Conservation (phyloP, 805 yeast genomes). For the Scheffersomyces lignosus region DNA sequence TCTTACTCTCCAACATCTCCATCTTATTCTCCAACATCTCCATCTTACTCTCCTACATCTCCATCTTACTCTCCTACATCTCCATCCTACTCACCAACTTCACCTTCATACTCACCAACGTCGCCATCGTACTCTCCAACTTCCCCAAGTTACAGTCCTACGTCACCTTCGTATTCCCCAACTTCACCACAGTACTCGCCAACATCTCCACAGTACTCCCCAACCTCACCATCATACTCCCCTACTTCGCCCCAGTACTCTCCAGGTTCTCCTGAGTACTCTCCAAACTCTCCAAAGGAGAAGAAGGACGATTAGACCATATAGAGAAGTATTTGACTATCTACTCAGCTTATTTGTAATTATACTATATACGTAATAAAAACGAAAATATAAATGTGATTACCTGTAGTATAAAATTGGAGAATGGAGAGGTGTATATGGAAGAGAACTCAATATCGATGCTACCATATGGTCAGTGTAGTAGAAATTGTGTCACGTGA, state of each 20-base stretch:
- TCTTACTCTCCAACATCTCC: conserved; percentile 29
- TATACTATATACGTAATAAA: background rate
- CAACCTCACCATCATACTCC: conserved; percentile 50
- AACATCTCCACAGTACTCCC: conserved; percentile 52
- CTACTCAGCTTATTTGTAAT: background rate
- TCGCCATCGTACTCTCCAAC: conserved; percentile 70
- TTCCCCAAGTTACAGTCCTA: conserved; percentile 74
- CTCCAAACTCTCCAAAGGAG: conserved; percentile 43
- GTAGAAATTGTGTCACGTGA: too few species aligned
- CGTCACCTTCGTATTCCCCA: conserved; percentile 45
- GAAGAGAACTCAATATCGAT: too few species aligned
- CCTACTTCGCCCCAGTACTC: conserved; percentile 51
- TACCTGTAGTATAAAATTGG: too few species aligned
- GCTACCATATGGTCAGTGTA: too few species aligned
- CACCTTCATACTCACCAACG: conserved; percentile 23
- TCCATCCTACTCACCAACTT: conserved; percentile 26
- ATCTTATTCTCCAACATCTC: conserved; percentile 26
- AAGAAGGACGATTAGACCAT: conserved; percentile 14
- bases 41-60: conserved; percentile 26
- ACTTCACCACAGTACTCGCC: conserved; percentile 27
- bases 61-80: conserved; percentile 28
- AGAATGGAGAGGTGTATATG: too few species aligned
- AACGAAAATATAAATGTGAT: too few species aligned
- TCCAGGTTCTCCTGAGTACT: conserved; percentile 47
- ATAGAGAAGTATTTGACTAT: background rate